A percentile compares a stretch with the other conserved stretches of the same genome.
Evolutionary conservation across 345 rosid genomes (phyloP).

Genomic region (Bretschneidera sinensis): DNA sequence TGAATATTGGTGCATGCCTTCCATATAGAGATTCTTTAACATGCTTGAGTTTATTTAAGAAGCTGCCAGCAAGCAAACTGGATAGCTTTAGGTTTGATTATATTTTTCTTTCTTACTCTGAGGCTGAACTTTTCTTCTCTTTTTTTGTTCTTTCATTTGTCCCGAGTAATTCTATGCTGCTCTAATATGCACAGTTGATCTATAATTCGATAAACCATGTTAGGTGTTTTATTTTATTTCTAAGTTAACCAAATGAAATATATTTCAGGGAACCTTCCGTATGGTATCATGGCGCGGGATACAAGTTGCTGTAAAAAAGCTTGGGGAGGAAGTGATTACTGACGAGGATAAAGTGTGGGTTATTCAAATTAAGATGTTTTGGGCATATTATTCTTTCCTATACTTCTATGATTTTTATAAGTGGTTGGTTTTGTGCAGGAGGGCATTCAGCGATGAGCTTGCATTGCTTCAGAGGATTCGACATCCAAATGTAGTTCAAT

Average conservation of each 20-base stretch:
- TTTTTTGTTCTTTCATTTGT: no score
- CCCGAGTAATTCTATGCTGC: background rate
- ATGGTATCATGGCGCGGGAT: conserved; percentile 93
- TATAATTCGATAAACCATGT: no score
- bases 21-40: background rate
- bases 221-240: background rate
- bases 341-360: conserved; percentile 90
- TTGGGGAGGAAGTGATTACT: conserved; percentile 60
- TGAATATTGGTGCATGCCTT: no score
- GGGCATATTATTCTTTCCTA: background rate
- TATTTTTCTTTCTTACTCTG: background rate
- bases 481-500: conserved; percentile 97
- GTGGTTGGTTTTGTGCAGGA: conserved; percentile 35
- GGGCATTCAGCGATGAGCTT: conserved; percentile 83
- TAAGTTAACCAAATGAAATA: conserved; percentile 7
- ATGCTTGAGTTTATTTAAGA: background rate
- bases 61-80: background rate
- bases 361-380: background rate
- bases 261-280: conserved; percentile 74
- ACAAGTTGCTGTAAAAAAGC: conserved; percentile 83
- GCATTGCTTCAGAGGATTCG: conserved; percentile 88
- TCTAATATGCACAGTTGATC: no score
- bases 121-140: background rate
- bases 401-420: background rate
- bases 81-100: background rate